A percentile compares a stretch with the other conserved stretches of the same genome.
Evolutionary conservation across 371 early-diverging fungal species (phyloP).

Genomic region (Cokeromyces recurvatus): DNA sequence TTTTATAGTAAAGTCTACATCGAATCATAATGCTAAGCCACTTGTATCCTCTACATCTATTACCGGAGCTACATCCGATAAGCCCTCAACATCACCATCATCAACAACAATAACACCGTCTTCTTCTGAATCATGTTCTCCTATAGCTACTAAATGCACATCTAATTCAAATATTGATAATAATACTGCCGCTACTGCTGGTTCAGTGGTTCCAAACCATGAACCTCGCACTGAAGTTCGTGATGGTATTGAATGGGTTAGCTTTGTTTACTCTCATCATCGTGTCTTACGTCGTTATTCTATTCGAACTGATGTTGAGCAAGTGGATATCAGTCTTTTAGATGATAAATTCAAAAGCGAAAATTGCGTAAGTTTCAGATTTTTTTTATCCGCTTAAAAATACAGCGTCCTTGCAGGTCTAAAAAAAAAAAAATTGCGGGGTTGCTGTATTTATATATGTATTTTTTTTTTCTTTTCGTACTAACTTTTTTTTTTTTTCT

Average conservation of each 20-base stretch:
- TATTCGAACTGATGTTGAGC: constrained; percentile 76
- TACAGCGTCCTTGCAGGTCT: too few species aligned
- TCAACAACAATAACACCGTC: background rate
- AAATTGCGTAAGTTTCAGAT: constrained; percentile 30
- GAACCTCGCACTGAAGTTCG: constrained; percentile 24
- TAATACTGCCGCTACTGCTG: background rate
- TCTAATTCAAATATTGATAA: background rate
- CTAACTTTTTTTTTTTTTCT: too few species aligned
- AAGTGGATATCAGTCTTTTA: constrained; percentile 32
- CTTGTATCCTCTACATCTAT: background rate
- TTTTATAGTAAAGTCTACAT: background rate
- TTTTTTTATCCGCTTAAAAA: too few species aligned
- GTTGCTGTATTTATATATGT: background rate
- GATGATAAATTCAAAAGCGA: constrained; percentile 26
- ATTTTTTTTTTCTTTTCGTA: too few species aligned
- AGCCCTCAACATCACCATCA: background rate
- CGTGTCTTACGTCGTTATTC: constrained; percentile 55
- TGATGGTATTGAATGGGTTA: constrained; percentile 60
- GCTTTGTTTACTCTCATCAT: constrained; percentile 58
- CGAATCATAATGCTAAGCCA: constrained; percentile 7
- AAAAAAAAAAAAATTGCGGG: too few species aligned
- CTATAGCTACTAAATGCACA: background rate
- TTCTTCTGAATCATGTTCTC: background rate
- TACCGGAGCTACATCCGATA: constrained; percentile 3
- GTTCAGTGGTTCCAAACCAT: constrained; percentile 18